Evolutionary conservation across 371 early-diverging fungal genomes (phyloP).

Genomic region (Amoeboaphelidium protococcarum): DNA sequence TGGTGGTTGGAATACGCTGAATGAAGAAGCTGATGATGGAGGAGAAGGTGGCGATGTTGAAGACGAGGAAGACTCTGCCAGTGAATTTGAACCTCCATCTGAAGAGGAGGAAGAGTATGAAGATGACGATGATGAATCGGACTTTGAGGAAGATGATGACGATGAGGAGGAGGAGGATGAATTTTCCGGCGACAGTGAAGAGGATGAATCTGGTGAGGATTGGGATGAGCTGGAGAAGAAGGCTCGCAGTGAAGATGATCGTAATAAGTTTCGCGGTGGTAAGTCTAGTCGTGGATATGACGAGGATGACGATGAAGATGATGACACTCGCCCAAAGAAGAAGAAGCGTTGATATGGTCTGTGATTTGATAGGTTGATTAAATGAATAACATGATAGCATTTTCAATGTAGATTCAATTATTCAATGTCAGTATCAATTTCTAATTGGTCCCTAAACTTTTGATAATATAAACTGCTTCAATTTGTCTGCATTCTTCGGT

Average conservation of each 20-base stretch:
- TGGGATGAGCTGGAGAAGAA: constrained; percentile 60
- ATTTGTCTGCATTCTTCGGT: too few relatives aligned
- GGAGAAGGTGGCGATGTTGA: constrained; percentile 14
- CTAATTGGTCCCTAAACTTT: too few relatives aligned
- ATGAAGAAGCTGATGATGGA: constrained; percentile 11
- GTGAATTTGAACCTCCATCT: constrained; percentile 13
- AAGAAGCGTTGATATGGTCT: background rate
- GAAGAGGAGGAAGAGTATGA: constrained; percentile 13
- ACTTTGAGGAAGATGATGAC: background rate
- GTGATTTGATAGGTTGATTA: too few relatives aligned
- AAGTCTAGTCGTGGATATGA: too few relatives aligned
- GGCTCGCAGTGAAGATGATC: constrained; percentile 15
- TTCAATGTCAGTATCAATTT: too few relatives aligned
- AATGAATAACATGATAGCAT: too few relatives aligned
- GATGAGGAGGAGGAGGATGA: background rate
- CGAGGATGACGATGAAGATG: background rate
- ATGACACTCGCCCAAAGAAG: background rate
- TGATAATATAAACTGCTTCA: too few relatives aligned
- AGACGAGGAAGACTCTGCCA: constrained; percentile 25
- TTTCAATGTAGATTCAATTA: too few relatives aligned
- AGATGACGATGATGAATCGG: background rate
- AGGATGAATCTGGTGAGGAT: constrained; percentile 34
- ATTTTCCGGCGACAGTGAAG: constrained; percentile 5
- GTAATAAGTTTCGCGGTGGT: background rate
- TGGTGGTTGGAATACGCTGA: constrained; percentile 82